These are phyloP conservation scores for Helichrysum umbraculigerum DNA, from an alignment of 129 eudicot genomes.

Conservation along the genomic window DNA sequence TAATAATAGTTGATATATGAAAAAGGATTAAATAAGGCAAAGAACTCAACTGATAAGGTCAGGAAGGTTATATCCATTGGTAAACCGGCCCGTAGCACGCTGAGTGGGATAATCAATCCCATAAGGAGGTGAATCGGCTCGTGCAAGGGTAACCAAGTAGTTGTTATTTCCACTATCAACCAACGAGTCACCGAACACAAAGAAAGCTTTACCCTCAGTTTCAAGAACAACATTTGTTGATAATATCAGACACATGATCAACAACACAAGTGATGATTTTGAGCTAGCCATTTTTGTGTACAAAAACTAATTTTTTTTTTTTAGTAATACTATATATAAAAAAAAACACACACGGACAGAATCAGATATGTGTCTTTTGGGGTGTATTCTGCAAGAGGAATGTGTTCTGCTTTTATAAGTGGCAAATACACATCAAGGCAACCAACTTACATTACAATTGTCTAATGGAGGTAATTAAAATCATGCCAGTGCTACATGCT, in stretches of 20 bases:
- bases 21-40: neutral
- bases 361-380: constrained; percentile 15
- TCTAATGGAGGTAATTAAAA: too few relatives aligned
- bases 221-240: constrained; percentile 8
- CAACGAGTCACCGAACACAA: constrained; percentile 58
- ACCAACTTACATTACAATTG: too few relatives aligned
- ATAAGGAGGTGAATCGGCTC: constrained; percentile 55
- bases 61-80: constrained; percentile 51
- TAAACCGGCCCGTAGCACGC: constrained; percentile 55
- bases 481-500: too few relatives aligned
- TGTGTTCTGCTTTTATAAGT: neutral
- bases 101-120: constrained; percentile 52
- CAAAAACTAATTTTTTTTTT: too few relatives aligned
- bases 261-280: neutral
- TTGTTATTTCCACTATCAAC: constrained; percentile 58
- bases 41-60: constrained; percentile 57
- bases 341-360: constrained; percentile 9
- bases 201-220: constrained; percentile 45
- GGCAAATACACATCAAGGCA: too few relatives aligned
- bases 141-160: constrained; percentile 53
- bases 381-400: constrained; percentile 20
- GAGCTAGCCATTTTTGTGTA: constrained; percentile 12
- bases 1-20: neutral
- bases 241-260: neutral
- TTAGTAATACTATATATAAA: too few relatives aligned